Evolutionary conservation across 495 filamentous ascomycete genomes (phyloP).

Genomic region (Aspergillus bertholletiae): DNA sequence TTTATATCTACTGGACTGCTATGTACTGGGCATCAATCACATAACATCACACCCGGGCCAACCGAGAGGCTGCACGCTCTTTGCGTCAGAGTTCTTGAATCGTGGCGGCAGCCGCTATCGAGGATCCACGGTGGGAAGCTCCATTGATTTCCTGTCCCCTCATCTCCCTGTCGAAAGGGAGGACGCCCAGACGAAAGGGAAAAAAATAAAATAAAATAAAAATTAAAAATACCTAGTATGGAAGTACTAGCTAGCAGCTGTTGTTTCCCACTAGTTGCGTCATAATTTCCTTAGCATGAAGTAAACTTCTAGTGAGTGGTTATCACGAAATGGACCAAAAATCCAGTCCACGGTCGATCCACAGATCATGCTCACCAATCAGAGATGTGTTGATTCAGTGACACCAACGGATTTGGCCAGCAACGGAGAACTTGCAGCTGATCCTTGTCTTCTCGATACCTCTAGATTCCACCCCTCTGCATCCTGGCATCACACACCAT

Average conservation of each 20-base stretch:
- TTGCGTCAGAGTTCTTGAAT: constrained; percentile 9
- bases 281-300: constrained; percentile 30
- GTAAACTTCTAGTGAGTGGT: constrained; percentile 6
- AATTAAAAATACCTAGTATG: not conserved
- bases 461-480: not conserved
- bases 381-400: not conserved
- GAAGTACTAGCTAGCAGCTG: not conserved
- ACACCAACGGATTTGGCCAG: not conserved
- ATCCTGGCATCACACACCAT: not conserved
- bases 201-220: not conserved
- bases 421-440: not conserved
- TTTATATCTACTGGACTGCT: constrained; percentile 10
- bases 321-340: not conserved
- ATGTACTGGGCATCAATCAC: constrained; percentile 1
- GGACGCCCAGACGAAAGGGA: constrained; percentile 2
- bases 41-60: constrained; percentile 4
- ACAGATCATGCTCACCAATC: not conserved
- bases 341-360: not conserved
- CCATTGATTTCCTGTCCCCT: not conserved
- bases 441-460: not conserved
- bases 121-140: not conserved
- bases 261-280: constrained; percentile 29
- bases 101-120: not conserved
- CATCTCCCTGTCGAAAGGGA: not conserved
- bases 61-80: constrained; percentile 3